Conservation (phyloP, 2,329 filamentous ascomycete species). For the Rachicladosporium sp. region DNA sequence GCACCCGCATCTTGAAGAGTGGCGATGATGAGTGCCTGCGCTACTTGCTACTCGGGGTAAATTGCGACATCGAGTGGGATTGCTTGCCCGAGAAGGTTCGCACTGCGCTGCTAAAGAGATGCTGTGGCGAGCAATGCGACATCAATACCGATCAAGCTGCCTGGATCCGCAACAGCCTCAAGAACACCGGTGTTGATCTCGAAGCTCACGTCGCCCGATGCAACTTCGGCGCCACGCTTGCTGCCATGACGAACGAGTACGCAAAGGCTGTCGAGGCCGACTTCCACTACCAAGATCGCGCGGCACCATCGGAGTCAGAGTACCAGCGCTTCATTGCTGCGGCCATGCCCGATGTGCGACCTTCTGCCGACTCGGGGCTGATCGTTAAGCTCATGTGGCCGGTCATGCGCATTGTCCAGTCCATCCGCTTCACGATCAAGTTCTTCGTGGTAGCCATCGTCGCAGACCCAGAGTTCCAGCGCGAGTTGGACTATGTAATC, state of each 20-base stretch:
- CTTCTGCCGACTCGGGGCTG: slow-evolving; percentile 2
- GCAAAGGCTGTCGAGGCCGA: slow-evolving; percentile 6
- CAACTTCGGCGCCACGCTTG: slow-evolving; percentile 34
- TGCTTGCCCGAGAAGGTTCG: slow-evolving; percentile 35
- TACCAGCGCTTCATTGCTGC: slow-evolving; percentile 8
- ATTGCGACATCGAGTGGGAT: slow-evolving; percentile 42
- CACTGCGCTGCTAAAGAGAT: slow-evolving; percentile 27
- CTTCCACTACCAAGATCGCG: slow-evolving; percentile 12
- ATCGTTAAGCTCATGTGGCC: slow-evolving; percentile 20
- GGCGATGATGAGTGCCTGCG: slow-evolving; percentile 31
- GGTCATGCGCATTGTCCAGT: slow-evolving; percentile 31
- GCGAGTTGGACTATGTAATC: slow-evolving; percentile 37
- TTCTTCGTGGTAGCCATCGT: slow-evolving; percentile 39
- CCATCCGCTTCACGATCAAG: slow-evolving; percentile 32
- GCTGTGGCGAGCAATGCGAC: slow-evolving; percentile 27
- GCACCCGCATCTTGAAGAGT: slow-evolving; percentile 25
- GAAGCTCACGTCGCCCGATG: slow-evolving; percentile 36
- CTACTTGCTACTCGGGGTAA: slow-evolving; percentile 32
- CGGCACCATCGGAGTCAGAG: slow-evolving; percentile 17
- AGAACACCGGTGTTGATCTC: slow-evolving; percentile 20
- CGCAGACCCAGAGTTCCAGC: slow-evolving; percentile 40
- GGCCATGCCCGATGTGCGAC: slow-evolving; percentile 1
- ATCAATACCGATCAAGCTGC: slow-evolving; percentile 29
- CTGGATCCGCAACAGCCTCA: slow-evolving; percentile 31
- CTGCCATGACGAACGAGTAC: slow-evolving; percentile 10